phyloP scores from a whole-genome alignment of 2,329 filamentous ascomycete genomes.

The Calonectria fujianensis region DNA sequence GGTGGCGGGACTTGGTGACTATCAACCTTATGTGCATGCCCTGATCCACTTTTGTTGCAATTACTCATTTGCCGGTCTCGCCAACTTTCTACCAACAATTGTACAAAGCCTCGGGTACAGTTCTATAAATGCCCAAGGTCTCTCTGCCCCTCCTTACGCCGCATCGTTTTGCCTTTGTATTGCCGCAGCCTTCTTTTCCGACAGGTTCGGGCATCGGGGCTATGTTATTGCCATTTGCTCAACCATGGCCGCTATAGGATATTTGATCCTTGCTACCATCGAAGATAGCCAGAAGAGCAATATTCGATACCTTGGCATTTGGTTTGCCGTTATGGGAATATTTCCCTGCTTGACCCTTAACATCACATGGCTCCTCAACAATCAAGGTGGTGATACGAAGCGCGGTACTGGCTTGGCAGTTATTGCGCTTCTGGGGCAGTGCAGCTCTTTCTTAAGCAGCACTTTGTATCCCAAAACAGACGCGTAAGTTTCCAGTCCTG shows the following conservation, averaged over 20 bases:
- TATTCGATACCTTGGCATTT: conserved; percentile 38
- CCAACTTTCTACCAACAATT: conserved; percentile 48
- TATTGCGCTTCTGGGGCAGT: conserved; percentile 37
- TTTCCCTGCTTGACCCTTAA: conserved; percentile 40
- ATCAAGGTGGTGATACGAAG: conserved; percentile 45
- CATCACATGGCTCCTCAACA: conserved; percentile 45
- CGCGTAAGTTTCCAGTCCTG: conserved; percentile 12
- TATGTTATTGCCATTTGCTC: conserved; percentile 28
- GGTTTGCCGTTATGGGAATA: conserved; percentile 39
- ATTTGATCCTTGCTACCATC: conserved; percentile 22
- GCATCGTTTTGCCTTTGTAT: conserved; percentile 37
- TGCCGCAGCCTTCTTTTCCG: conserved; percentile 39
- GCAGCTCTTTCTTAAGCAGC: conserved; percentile 46
- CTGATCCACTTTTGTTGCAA: conserved; percentile 50
- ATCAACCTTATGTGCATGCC: conserved; percentile 45
- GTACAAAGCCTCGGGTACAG: conserved; percentile 37
- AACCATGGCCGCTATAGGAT: neutral
- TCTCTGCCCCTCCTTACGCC: conserved; percentile 40
- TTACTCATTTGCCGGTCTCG: conserved; percentile 44
- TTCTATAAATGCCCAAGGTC: conserved; percentile 37
- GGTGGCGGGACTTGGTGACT: conserved; percentile 35
- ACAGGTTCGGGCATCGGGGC: conserved; percentile 39
- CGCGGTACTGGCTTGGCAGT: conserved; percentile 39
- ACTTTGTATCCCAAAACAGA: conserved; percentile 42
- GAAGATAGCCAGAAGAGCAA: conserved; percentile 34